phyloP scores from a whole-genome alignment of 306 rosid species.

The Cercis canadensis region DNA sequence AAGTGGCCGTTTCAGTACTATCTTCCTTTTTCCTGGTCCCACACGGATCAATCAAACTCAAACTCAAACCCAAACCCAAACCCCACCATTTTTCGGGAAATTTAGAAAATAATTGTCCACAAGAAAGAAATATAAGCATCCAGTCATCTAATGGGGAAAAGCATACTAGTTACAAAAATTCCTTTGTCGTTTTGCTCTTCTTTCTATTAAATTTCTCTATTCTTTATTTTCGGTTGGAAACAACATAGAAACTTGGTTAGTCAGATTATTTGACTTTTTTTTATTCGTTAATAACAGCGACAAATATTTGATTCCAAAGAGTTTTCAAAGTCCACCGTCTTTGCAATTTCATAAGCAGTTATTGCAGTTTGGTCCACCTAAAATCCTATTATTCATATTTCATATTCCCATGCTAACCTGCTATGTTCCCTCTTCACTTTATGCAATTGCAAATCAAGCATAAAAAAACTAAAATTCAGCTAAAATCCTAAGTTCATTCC shows the following conservation, averaged over 20 bases:
- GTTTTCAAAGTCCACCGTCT: constrained; percentile 34
- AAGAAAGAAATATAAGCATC: too few species aligned
- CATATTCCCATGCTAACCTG: constrained; percentile 2
- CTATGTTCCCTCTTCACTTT: constrained; percentile 7
- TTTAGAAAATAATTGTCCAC: not conserved
- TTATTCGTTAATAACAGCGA: constrained; percentile 38
- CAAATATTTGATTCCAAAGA: constrained; percentile 37
- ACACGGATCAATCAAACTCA: constrained; percentile 34
- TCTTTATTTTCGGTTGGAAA: constrained; percentile 32
- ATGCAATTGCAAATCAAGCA: too few species aligned
- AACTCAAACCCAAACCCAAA: too few species aligned
- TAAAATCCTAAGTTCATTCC: too few species aligned
- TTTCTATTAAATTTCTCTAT: constrained; percentile 13
- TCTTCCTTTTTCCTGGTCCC: constrained; percentile 22
- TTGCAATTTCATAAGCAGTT: constrained; percentile 39
- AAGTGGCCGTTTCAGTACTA: constrained; percentile 23
- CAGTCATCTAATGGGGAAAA: constrained; percentile 18
- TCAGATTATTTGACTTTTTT: constrained; percentile 46
- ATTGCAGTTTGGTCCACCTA: constrained; percentile 48
- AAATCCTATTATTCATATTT: not conserved
- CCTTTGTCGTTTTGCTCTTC: constrained; percentile 32
- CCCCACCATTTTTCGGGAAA: constrained; percentile 22
- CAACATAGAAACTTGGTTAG: constrained; percentile 40
- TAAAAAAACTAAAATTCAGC: too few species aligned
- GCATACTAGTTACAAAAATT: constrained; percentile 32